Percentiles rank a stretch among this genome's conserved stretches.
Conservation (phyloP, 768 basidiomycete genomes). For the Phaeotremella skinneri region DNA sequence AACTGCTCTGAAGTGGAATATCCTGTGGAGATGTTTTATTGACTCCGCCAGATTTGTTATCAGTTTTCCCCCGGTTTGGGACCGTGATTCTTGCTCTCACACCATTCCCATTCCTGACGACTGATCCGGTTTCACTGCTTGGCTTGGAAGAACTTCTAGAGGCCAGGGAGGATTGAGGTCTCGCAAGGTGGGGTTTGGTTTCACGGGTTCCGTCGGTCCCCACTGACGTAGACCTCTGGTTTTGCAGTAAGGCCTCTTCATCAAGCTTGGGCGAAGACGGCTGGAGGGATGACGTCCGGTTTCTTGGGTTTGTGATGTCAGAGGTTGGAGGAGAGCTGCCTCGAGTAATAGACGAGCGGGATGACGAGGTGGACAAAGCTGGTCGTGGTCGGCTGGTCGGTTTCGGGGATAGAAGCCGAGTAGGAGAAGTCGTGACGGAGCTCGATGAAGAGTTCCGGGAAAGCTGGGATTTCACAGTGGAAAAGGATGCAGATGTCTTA, state of each 20-base stretch:
- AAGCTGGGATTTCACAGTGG: background rate
- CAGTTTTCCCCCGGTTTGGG: too few relatives aligned
- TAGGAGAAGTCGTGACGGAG: background rate
- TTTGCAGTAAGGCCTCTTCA: background rate
- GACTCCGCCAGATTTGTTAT: too few relatives aligned
- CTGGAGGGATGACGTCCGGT: conserved; percentile 3
- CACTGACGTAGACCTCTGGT: background rate
- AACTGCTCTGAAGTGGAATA: background rate
- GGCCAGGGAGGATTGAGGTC: background rate
- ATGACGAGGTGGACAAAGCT: conserved; percentile 13
- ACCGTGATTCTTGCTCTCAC: too few relatives aligned
- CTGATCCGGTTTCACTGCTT: background rate
- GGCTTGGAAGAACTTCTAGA: background rate
- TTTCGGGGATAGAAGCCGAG: background rate
- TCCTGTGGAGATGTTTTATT: background rate
- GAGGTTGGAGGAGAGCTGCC: background rate
- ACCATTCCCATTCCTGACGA: background rate
- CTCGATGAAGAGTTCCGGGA: conserved; percentile 1
- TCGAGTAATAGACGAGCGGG: conserved; percentile 1
- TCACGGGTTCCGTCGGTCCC: background rate
- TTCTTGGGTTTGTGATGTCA: background rate
- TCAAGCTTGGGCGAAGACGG: conserved; percentile 4
- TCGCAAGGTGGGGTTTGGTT: background rate
- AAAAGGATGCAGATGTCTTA: background rate
- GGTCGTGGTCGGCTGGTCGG: conserved; percentile 2